Conservation (phyloP, 257 asterid genomes). For the Sherardia arvensis region DNA sequence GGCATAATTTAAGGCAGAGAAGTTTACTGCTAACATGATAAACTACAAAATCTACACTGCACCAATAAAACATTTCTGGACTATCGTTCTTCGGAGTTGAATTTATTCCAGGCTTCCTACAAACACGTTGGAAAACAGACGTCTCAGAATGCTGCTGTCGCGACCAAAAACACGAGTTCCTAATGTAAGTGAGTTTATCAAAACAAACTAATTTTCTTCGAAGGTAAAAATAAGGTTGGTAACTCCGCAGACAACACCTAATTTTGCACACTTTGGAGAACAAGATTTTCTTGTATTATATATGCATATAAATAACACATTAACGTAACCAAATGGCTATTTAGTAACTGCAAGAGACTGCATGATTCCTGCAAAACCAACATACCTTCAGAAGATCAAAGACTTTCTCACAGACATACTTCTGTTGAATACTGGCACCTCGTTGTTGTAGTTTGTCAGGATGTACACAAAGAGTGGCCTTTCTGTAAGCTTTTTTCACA, state of each 20-base stretch:
- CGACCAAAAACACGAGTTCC: background rate
- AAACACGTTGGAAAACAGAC: conserved; percentile 8
- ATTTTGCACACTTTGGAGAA: background rate
- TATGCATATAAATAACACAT: background rate
- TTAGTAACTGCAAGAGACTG: background rate
- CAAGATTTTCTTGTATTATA: background rate
- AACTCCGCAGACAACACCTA: too few relatives aligned
- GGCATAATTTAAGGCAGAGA: background rate
- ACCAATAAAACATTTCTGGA: background rate
- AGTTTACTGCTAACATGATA: conserved; percentile 1
- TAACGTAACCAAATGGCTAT: background rate
- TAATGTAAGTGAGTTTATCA: background rate
- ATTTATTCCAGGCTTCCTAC: conserved; percentile 93
- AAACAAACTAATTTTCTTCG: too few relatives aligned
- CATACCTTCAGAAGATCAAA: conserved; percentile 92
- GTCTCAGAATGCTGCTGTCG: conserved; percentile 6
- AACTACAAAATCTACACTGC: conserved; percentile 7
- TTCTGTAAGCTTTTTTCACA: conserved; percentile 81
- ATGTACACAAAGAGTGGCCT: conserved; percentile 90
- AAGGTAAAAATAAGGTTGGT: too few relatives aligned
- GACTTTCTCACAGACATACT: conserved; percentile 88
- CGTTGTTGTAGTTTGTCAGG: conserved; percentile 98
- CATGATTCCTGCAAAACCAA: conserved; percentile 5
- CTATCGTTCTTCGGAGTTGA: conserved; percentile 85
- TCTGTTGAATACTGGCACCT: conserved; percentile 87